Percentiles rank a stretch among this genome's conserved stretches.
phyloP scores from a whole-genome alignment of 2,329 filamentous ascomycete species.

The Verticillium dahliae region DNA sequence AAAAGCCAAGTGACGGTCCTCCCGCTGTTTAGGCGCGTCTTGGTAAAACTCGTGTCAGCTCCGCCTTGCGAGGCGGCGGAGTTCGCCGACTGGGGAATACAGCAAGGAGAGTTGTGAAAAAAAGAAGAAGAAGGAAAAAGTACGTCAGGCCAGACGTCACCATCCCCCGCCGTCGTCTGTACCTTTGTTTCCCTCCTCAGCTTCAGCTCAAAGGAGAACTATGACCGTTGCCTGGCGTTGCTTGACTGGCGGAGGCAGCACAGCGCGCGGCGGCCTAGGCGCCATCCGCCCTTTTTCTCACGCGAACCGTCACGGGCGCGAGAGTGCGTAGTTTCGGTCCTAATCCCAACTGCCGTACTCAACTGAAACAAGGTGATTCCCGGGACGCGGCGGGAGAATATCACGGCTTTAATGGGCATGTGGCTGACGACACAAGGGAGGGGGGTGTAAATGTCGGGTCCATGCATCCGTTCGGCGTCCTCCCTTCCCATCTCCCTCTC shows the following conservation, averaged over 20 bases:
- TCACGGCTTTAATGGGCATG: neutral
- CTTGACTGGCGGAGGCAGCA: neutral
- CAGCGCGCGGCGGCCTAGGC: neutral
- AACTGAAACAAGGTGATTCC: neutral
- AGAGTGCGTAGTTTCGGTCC: neutral
- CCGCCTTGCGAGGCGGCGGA: neutral
- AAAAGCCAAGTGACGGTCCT: neutral
- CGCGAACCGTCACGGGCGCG: neutral
- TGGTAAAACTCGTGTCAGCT: neutral
- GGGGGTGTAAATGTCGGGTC: neutral
- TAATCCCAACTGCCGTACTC: neutral
- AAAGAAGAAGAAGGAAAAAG: neutral
- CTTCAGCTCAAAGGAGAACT: neutral
- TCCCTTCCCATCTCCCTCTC: neutral
- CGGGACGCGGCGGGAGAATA: neutral
- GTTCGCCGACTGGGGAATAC: neutral
- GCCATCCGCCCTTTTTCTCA: neutral
- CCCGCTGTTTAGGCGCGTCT: neutral
- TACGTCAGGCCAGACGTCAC: neutral
- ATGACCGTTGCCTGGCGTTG: neutral
- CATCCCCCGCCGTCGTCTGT: neutral
- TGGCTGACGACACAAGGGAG: neutral
- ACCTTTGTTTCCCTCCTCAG: neutral
- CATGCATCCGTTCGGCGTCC: neutral
- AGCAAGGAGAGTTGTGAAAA: too few species aligned